Evolutionary conservation across 768 basidiomycete genomes (phyloP).

Genomic region (Agrocybe chaxingu): DNA sequence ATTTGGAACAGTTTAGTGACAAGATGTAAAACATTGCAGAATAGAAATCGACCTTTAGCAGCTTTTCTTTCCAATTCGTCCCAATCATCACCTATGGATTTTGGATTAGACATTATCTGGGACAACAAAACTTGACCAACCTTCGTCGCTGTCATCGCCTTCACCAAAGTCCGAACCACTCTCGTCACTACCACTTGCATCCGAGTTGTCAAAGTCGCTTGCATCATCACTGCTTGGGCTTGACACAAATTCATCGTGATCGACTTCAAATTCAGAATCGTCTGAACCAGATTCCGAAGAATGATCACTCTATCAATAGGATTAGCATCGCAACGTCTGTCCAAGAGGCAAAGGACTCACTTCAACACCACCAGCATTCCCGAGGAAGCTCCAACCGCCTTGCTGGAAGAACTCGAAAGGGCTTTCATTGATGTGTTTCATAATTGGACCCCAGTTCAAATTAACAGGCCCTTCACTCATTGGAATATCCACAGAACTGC

Average conservation of each 20-base stretch:
- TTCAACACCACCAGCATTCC: slow-evolving; percentile 65
- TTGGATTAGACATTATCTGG: slow-evolving; percentile 7
- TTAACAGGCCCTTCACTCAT: slow-evolving; percentile 96
- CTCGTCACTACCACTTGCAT: slow-evolving; percentile 59
- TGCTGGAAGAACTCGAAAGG: slow-evolving; percentile 94
- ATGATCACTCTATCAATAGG: slow-evolving; percentile 32
- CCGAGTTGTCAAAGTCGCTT: slow-evolving; percentile 69
- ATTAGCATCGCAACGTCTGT: neutral
- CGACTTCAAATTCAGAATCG: slow-evolving; percentile 51
- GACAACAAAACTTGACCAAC: slow-evolving; percentile 23
- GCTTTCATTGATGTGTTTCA: slow-evolving; percentile 97
- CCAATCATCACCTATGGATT: slow-evolving; percentile 80
- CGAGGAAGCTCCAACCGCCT: slow-evolving; percentile 95
- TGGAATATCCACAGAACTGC: slow-evolving; percentile 93
- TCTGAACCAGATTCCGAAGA: slow-evolving; percentile 44
- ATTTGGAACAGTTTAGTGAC: slow-evolving; percentile 9
- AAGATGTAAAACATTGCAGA: slow-evolving; percentile 14
- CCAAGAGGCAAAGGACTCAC: slow-evolving; percentile 36
- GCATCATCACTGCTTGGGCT: slow-evolving; percentile 52
- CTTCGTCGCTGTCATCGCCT: slow-evolving; percentile 60
- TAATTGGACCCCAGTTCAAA: slow-evolving; percentile 96
- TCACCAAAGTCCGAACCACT: slow-evolving; percentile 64
- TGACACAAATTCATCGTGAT: slow-evolving; percentile 53
- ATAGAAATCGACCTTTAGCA: slow-evolving; percentile 63
- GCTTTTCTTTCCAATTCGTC: slow-evolving; percentile 92